phyloP scores from a whole-genome alignment of 805 yeast species.

The Candida boleticola region DNA sequence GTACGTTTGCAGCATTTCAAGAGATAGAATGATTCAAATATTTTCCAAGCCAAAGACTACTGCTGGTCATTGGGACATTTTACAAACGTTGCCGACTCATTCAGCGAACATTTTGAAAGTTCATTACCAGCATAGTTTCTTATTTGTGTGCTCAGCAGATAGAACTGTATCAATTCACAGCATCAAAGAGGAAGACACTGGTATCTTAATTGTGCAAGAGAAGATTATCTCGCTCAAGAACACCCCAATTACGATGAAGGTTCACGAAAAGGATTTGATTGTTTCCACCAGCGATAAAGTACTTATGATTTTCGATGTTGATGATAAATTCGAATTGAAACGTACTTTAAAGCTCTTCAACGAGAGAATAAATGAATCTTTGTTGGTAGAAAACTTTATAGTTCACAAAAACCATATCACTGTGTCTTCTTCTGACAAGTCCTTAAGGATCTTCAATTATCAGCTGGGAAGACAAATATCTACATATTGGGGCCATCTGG shows the following conservation, averaged over 20 bases:
- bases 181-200: conserved; percentile 22
- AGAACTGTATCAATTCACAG: conserved; percentile 57
- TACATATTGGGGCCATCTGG: conserved; percentile 54
- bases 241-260: conserved; percentile 46
- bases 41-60: conserved; percentile 24
- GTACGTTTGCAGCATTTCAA: conserved; percentile 47
- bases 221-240: conserved; percentile 50
- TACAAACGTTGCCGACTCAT: conserved; percentile 60
- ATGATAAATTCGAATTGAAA: conserved; percentile 27
- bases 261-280: conserved; percentile 39
- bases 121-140: conserved; percentile 21
- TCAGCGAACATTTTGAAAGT: conserved; percentile 50
- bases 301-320: conserved; percentile 37
- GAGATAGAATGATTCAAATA: conserved; percentile 65
- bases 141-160: conserved; percentile 61
- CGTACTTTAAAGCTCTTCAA: conserved; percentile 41
- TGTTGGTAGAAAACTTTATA: conserved; percentile 45
- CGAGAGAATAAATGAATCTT: conserved; percentile 37
- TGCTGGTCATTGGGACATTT: conserved; percentile 44
- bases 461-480: conserved; percentile 45
- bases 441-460: conserved; percentile 50
- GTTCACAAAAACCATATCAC: conserved; percentile 30
- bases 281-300: conserved; percentile 53
- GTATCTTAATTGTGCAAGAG: conserved; percentile 28
- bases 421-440: conserved; percentile 54